These are phyloP conservation scores for Xylariales sp. DNA, from an alignment of 2,329 filamentous ascomycete genomes.

Conservation along the genomic window DNA sequence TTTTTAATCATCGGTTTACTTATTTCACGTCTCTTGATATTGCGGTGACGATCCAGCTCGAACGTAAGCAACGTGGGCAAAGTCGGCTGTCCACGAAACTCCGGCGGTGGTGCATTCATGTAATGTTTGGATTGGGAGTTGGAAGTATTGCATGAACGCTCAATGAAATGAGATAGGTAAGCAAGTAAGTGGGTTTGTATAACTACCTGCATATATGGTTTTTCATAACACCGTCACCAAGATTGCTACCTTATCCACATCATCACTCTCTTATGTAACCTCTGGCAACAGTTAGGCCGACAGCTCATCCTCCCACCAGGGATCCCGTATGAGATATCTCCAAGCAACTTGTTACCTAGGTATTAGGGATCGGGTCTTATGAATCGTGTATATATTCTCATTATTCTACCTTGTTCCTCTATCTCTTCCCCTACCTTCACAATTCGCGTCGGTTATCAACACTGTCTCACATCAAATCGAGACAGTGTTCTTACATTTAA, in stretches of 20 bases:
- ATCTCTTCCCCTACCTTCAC: background rate
- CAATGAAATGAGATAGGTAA: background rate
- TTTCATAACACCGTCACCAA: background rate
- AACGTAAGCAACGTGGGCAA: conserved; percentile 11
- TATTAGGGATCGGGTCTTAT: background rate
- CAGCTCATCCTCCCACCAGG: background rate
- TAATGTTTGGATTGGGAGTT: background rate
- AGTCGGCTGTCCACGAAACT: background rate
- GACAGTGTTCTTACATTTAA: background rate
- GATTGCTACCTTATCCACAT: background rate
- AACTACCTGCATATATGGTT: background rate
- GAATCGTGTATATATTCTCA: background rate
- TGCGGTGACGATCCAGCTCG: background rate
- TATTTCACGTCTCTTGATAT: background rate
- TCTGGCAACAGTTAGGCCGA: background rate
- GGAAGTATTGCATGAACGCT: background rate
- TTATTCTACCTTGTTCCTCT: background rate
- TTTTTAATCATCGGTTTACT: background rate
- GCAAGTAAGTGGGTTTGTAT: background rate
- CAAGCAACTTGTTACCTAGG: background rate
- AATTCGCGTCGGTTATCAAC: background rate
- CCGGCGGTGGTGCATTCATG: background rate
- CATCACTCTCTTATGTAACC: background rate
- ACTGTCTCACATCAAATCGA: background rate
- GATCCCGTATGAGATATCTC: background rate